A percentile compares a stretch with the other conserved stretches of the same genome.
Conservation (phyloP, 176 grass and related monocot genomes). For the Oropetium thomaeum region DNA sequence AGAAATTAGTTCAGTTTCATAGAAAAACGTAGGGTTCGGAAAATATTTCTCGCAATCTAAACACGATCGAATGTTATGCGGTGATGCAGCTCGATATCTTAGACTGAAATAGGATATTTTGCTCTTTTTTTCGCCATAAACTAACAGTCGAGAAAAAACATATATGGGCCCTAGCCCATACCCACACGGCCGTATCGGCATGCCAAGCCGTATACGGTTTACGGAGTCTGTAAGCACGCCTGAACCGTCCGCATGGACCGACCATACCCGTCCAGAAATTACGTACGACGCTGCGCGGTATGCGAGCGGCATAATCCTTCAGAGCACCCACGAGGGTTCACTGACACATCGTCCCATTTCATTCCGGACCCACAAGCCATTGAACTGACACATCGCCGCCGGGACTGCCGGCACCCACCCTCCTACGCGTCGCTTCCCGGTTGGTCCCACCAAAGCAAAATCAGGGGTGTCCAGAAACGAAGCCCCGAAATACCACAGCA, state of each 20-base stretch:
- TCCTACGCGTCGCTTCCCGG: slow-evolving; percentile 28
- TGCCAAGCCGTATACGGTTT: too few species aligned
- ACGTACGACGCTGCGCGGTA: too few species aligned
- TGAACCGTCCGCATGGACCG: too few species aligned
- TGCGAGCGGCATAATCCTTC: neutral
- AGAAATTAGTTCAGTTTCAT: too few species aligned
- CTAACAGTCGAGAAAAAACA: neutral
- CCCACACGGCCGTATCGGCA: neutral
- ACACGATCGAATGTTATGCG: too few species aligned
- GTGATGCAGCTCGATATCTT: too few species aligned
- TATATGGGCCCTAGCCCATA: neutral
- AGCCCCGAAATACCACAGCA: slow-evolving; percentile 6
- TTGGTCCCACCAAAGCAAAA: slow-evolving; percentile 34
- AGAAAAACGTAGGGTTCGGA: too few species aligned
- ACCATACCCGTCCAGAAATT: too few species aligned
- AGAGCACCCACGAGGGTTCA: neutral
- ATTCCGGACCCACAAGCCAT: neutral
- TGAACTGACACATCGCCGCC: neutral
- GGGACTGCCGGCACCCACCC: neutral
- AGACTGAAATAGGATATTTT: too few species aligned
- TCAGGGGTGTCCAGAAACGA: slow-evolving; percentile 21
- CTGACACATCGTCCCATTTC: neutral
- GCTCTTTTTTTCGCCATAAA: too few species aligned
- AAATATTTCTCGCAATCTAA: too few species aligned
- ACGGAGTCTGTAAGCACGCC: too few species aligned